Evolutionary conservation across 345 rosid species (phyloP).

Genomic region (Iberis pinnata): DNA sequence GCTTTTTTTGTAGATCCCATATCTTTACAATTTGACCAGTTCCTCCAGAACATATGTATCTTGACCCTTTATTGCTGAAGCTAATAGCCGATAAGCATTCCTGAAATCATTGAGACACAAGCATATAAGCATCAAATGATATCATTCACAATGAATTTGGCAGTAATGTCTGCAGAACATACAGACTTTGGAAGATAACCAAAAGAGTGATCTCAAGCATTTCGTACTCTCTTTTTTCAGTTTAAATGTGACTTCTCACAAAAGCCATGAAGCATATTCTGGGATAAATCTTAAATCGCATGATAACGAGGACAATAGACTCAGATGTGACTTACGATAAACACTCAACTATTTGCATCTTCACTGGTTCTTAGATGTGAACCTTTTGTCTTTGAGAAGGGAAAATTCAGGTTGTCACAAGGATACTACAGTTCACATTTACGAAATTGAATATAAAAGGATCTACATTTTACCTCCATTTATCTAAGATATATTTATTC

Average conservation of each 20-base stretch:
- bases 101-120: constrained; percentile 35
- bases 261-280: neutral
- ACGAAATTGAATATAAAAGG: neutral
- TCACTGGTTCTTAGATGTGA: neutral
- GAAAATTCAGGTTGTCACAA: neutral
- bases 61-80: constrained; percentile 83
- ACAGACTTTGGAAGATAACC: neutral
- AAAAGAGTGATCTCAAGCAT: constrained; percentile 10
- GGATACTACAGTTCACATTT: neutral
- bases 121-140: neutral
- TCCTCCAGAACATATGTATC: constrained; percentile 94
- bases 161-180: neutral
- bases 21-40: constrained; percentile 82
- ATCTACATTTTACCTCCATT: neutral
- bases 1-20: constrained; percentile 94
- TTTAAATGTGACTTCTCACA: neutral
- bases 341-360: neutral
- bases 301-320: no score
- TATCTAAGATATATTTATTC: neutral
- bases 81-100: constrained; percentile 75
- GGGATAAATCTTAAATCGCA: no score
- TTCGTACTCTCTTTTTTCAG: neutral
- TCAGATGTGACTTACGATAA: neutral
- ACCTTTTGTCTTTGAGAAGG: neutral
- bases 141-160: neutral